These are phyloP conservation scores for Colletotrichum neosansevieriae DNA, from an alignment of 2,329 filamentous ascomycete genomes.

Conservation along the genomic window DNA sequence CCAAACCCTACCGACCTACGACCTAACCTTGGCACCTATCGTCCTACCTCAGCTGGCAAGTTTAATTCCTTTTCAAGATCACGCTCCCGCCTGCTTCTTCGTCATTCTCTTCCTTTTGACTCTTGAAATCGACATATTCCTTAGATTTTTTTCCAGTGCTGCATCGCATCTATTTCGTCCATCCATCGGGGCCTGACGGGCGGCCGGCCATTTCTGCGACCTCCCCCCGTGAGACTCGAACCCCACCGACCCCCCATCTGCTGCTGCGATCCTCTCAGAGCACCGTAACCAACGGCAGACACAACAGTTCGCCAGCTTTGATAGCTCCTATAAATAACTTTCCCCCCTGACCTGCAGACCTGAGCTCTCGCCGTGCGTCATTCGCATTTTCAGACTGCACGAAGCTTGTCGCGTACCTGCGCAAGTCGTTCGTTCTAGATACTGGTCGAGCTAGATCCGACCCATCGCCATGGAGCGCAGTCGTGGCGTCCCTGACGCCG, in stretches of 20 bases:
- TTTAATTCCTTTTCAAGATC: conserved; percentile 30
- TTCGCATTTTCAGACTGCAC: conserved; percentile 30
- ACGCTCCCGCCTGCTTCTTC: conserved; percentile 2
- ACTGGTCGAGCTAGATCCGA: conserved; percentile 39
- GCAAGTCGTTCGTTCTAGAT: conserved; percentile 38
- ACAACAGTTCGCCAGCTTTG: conserved; percentile 37
- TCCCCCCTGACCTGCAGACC: conserved; percentile 33
- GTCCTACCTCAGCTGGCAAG: conserved; percentile 29
- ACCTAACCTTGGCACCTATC: conserved; percentile 22
- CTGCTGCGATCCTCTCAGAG: conserved; percentile 30
- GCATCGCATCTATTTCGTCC: conserved; percentile 27
- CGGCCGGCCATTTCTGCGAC: conserved; percentile 39
- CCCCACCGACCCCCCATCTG: conserved; percentile 39
- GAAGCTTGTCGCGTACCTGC: conserved; percentile 42
- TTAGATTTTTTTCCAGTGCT: conserved; percentile 19
- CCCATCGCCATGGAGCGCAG: conserved; percentile 61
- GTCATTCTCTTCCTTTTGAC: not conserved
- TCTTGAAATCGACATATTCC: conserved; percentile 10
- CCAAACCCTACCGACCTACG: conserved; percentile 32
- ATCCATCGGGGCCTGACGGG: conserved; percentile 24
- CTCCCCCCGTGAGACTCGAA: conserved; percentile 34
- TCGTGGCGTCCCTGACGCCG: conserved; percentile 79
- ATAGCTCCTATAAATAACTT: conserved; percentile 45
- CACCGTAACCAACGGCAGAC: conserved; percentile 34
- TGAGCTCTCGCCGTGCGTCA: conserved; percentile 34